Base-by-base conservation (phyloP, 352 stramenopile genomes). In the Globisporangium takayamanum region DNA sequence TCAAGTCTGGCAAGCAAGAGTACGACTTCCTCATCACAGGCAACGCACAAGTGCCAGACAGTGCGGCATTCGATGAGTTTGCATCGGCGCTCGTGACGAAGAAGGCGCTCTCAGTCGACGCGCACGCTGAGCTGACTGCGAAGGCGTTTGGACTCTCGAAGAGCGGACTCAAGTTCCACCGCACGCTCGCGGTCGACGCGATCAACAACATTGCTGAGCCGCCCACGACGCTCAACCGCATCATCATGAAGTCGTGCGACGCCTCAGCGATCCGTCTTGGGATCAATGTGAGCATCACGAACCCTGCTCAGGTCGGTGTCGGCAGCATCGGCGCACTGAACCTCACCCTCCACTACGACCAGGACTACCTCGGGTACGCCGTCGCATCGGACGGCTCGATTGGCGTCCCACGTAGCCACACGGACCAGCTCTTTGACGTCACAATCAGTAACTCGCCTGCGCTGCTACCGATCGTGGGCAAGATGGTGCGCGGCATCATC, bases 331-430 rank as follows among this genome's bases (percentile, higher is more conserved):
- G 77, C 39, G 61, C 68, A 45, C 73, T 91, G 49, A 91, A 89
- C 63, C 62, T 91, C 62, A 86, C 68, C 18, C 59, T 91, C 22
- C 86, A 87, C 69, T 86, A 80, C 62, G 55, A 64, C 14, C 54
- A 84, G 44, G 67, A 72, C 28, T 91, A 87, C 64, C 60, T 91
- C 46, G 80, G 80, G 20, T 84, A 88, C 60, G 75, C 76, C 2
- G 49, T 84, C 39, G 84, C 78, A 47, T 52, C 60, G 12, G 63
- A 76, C 37, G 64, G 73, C 15, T 54, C 73, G 47, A 50, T 77
- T 37, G 74, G 74, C 44, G 50, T 87, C 20, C 76, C 76, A n/a
- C 74, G 80, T 55, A 78, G 80, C 7, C 42, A 69, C 25, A 76
- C 55, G 39, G 51, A 70, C 22, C 76, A 87, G 69, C 44, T 78